Conservation (phyloP, 768 basidiomycete genomes). For the Suillus paluster region DNA sequence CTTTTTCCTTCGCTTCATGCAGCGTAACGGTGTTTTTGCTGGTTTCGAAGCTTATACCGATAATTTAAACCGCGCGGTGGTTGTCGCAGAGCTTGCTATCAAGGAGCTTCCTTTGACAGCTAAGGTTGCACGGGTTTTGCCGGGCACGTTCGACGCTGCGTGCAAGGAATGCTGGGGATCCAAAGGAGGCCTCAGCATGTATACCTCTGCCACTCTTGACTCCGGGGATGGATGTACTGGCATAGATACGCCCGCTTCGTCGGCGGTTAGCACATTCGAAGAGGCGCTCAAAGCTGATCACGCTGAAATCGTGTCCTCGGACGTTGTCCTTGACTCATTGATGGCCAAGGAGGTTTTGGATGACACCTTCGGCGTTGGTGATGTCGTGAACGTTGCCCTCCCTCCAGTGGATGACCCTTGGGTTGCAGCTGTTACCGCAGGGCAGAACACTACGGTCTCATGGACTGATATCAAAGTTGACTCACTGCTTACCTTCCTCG, state of each 20-base stretch:
- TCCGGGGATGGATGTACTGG: neutral
- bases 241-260: conserved; percentile 1
- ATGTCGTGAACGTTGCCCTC: conserved; percentile 16
- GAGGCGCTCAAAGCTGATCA: conserved; percentile 42
- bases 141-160: conserved; percentile 50
- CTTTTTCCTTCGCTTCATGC: conserved; percentile 51
- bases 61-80: conserved; percentile 49
- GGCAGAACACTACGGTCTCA: conserved; percentile 30
- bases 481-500: conserved; percentile 49
- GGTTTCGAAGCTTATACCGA: conserved; percentile 25
- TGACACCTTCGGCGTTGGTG: conserved; percentile 29
- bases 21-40: conserved; percentile 46
- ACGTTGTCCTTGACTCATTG: conserved; percentile 31
- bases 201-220: conserved; percentile 17
- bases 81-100: conserved; percentile 42
- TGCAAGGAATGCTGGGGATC: conserved; percentile 56
- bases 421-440: conserved; percentile 25
- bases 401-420: conserved; percentile 28
- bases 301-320: conserved; percentile 27
- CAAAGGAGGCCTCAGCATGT: conserved; percentile 37
- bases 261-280: conserved; percentile 36
- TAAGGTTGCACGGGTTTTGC: conserved; percentile 41
- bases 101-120: conserved; percentile 48
- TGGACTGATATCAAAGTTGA: conserved; percentile 32
- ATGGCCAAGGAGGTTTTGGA: conserved; percentile 34